Base-by-base conservation (phyloP, 805 yeast species). In the Saturnispora mendoncae region DNA sequence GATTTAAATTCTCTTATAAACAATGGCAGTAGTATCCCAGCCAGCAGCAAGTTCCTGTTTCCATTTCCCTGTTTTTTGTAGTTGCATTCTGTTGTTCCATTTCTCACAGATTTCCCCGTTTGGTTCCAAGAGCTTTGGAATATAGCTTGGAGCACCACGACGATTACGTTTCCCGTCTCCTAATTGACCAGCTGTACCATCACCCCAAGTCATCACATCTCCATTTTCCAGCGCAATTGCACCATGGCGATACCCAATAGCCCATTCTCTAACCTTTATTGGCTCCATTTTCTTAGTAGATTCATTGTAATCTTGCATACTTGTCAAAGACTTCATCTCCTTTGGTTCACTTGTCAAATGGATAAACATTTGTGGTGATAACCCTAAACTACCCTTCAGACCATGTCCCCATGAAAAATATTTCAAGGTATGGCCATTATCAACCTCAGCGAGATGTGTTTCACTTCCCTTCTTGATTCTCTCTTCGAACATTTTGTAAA, bases 141-240 rank as follows among this genome's bases (percentile, higher is more conserved):
- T 55, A 7, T 62, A 56, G 1, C 58, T 40, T 0, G 92, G 90
- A 46, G 63, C 64, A 23, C 78, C 65, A 15, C 69, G 58, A 55
- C 81, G 80, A 45, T 72, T 71, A 32, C 71, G 67, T 53, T 81
- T 82, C 23, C 95, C 94, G 53, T 78, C 84, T 10, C 94, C 96
- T 33, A 84, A 68, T 62, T 90, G 96, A 19, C 90, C 94, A 51
- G 49, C 66, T 53, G 78, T 82, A 59, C 88, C 90, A 33, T 77
- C 80, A 19, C 98, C 98, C 86, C 95, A 86, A 4, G 65, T 72
- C 29, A 80, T 57, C 17, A 86, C 80, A 53, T 81, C 86, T 17
- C 71, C 71, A 46, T 80, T 80, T 32, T 67, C 59, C 43, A 83
- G 61, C 8, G 76, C 74, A 9, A 80, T 72, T 34, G 80, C 68